Percentiles rank a stretch among this genome's conserved stretches.
Evolutionary conservation across 2,329 filamentous ascomycete species (phyloP).

Genomic region (Aureobasidium sp.): DNA sequence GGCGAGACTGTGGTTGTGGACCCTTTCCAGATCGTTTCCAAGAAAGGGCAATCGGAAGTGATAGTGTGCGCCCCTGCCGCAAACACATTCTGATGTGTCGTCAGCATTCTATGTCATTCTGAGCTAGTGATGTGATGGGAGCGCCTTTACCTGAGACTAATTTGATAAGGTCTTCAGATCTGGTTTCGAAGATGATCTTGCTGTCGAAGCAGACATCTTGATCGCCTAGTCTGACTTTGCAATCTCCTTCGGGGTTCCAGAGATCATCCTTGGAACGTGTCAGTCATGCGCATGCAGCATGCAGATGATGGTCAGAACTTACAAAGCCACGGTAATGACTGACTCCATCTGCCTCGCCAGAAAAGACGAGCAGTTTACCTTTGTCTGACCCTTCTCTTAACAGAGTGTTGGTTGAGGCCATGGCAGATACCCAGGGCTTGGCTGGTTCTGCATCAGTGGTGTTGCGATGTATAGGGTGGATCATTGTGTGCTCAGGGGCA

Average conservation of each 20-base stretch:
- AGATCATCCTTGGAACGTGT: background rate
- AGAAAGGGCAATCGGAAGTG: background rate
- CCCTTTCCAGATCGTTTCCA: background rate
- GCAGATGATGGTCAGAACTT: background rate
- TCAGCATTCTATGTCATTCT: background rate
- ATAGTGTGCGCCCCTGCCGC: conserved; percentile 2
- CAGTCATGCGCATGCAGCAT: background rate
- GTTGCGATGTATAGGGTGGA: background rate
- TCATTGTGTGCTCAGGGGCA: background rate
- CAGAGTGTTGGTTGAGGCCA: background rate
- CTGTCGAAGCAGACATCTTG: conserved; percentile 6
- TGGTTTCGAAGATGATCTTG: background rate
- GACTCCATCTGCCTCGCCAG: conserved; percentile 1
- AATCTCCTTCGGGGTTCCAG: conserved; percentile 5
- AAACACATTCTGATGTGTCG: background rate
- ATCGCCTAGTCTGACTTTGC: background rate
- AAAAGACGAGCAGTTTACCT: background rate
- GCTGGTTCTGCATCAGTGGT: background rate
- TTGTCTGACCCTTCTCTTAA: background rate
- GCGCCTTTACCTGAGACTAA: background rate
- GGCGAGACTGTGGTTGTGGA: conserved; percentile 43
- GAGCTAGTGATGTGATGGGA: background rate
- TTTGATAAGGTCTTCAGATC: background rate
- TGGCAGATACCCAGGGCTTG: background rate
- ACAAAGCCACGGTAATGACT: background rate